These are phyloP conservation scores for Penicillium lividum DNA, from an alignment of 495 filamentous ascomycete genomes.

Conservation along the genomic window DNA sequence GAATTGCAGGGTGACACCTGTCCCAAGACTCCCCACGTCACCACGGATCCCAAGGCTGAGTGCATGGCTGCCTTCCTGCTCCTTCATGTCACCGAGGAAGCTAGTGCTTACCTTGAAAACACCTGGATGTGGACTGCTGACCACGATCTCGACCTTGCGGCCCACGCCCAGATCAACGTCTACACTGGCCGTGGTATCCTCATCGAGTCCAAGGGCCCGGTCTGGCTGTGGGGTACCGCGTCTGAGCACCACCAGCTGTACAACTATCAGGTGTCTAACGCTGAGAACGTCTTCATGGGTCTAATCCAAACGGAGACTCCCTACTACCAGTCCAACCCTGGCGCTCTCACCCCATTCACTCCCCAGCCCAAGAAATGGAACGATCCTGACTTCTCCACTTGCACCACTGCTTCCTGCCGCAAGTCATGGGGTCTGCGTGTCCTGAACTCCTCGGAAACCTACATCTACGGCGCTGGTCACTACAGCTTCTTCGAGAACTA, in stretches of 20 bases:
- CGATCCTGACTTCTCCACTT: conserved; percentile 74
- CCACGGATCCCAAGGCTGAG: conserved; percentile 51
- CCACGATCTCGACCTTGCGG: conserved; percentile 79
- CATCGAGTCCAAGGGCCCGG: conserved; percentile 61
- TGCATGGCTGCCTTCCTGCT: conserved; percentile 80
- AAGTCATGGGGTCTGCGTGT: conserved; percentile 88
- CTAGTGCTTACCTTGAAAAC: conserved; percentile 83
- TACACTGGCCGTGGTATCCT: conserved; percentile 89
- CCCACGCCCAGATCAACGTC: conserved; percentile 83
- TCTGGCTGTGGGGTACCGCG: conserved; percentile 73
- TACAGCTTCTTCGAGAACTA: conserved; percentile 93
- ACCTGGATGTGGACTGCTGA: conserved; percentile 95
- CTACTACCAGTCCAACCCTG: conserved; percentile 88
- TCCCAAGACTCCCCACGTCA: conserved; percentile 58
- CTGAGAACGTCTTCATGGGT: conserved; percentile 80
- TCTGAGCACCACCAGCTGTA: conserved; percentile 90
- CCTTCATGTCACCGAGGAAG: conserved; percentile 72
- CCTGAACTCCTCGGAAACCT: conserved; percentile 64
- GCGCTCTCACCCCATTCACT: conserved; percentile 66
- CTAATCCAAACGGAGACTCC: conserved; percentile 91
- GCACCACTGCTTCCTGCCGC: conserved; percentile 63
- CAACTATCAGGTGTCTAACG: conserved; percentile 82
- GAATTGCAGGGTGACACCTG: conserved; percentile 76
- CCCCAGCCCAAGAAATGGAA: conserved; percentile 56
- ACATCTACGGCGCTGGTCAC: conserved; percentile 75